Evolutionary conservation across 2,329 filamentous ascomycete species (phyloP), one percentile per base, ranked within the genome.

Genomic region (Ceratocystis eucalypticola): DNA sequence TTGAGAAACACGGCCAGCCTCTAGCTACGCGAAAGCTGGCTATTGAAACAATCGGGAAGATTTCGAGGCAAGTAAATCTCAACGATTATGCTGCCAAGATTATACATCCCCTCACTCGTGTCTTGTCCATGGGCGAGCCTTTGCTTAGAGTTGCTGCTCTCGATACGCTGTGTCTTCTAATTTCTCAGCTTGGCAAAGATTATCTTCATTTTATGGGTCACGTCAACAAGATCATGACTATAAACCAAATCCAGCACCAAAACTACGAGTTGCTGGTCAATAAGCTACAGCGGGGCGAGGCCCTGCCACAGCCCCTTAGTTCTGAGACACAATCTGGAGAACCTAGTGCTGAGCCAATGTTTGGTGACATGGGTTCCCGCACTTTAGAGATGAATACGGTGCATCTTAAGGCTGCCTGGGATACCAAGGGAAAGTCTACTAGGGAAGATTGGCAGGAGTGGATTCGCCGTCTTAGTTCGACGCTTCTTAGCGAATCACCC

Each of bases 391-490:
- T 97, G 75, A 99, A 99, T 71, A 91, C 96, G 63, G 92, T 97
- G 69, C 95, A 99, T 78, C 80, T 99, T 25, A 96, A 97, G 76
- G 88, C 88, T 69, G 94, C 95, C 0, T 99, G 94, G 94, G 94
- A 97, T 71, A 94, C 95, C 0, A 91, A 88, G 68, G 91, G 95
- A 68, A 96, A 96, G 73, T 96, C 93, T 0, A 99, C 94, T 8
- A 91, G 92, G 72, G 94, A 99, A 74, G 94, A 99, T 76, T 99
- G 94, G 94, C 90, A 96, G 72, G 94, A 99, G 75, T 99, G 94
- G 94, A 91, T 99, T 76, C 86, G 95, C 69, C 84, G 93, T 33
- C 96, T 99, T 77, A 97, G 93, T 73, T 93, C 96, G 44, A 96
- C 96, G 66, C 80, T 99, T 6, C 81, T 99, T 57, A 90, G 92